Conservation (phyloP, 768 basidiomycete genomes). For the Cyclocybe aegerita region DNA sequence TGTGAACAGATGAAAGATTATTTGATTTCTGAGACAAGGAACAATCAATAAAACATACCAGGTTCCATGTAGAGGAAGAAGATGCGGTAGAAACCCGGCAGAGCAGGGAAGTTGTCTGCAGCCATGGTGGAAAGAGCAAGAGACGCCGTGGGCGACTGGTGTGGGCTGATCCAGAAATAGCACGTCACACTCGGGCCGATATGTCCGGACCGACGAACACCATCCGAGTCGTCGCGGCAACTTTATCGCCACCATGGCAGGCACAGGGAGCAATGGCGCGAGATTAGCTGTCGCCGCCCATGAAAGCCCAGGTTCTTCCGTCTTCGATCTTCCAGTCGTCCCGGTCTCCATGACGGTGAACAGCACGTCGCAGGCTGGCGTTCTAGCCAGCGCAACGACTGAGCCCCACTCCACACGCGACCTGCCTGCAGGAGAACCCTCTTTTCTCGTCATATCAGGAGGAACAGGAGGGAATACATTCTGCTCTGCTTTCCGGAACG, state of each 20-base stretch:
- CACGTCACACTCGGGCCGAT: conserved; percentile 1
- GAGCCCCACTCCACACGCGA: conserved; percentile 4
- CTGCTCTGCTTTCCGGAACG: conserved; percentile 76
- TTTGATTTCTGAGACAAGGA: background rate
- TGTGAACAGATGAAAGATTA: background rate
- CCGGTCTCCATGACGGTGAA: conserved; percentile 5
- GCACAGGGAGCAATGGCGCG: background rate
- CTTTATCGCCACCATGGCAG: background rate
- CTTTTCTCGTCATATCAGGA: conserved; percentile 81
- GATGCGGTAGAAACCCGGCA: conserved; percentile 61
- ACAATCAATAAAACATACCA: conserved; percentile 30
- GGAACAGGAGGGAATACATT: conserved; percentile 95
- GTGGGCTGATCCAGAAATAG: background rate
- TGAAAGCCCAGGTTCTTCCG: conserved; percentile 69
- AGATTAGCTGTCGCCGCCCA: conserved; percentile 17
- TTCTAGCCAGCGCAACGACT: background rate
- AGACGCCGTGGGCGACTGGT: too few relatives aligned
- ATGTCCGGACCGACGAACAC: conserved; percentile 2
- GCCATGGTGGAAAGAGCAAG: conserved; percentile 17
- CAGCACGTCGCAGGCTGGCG: conserved; percentile 8
- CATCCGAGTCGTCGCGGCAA: background rate
- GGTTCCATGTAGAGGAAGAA: conserved; percentile 71
- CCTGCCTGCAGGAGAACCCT: conserved; percentile 24
- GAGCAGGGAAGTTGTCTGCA: conserved; percentile 45
- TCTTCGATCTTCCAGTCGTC: conserved; percentile 66